Evolutionary conservation across 2,329 filamentous ascomycete species (phyloP).

Genomic region (Talaromyces islandicus): DNA sequence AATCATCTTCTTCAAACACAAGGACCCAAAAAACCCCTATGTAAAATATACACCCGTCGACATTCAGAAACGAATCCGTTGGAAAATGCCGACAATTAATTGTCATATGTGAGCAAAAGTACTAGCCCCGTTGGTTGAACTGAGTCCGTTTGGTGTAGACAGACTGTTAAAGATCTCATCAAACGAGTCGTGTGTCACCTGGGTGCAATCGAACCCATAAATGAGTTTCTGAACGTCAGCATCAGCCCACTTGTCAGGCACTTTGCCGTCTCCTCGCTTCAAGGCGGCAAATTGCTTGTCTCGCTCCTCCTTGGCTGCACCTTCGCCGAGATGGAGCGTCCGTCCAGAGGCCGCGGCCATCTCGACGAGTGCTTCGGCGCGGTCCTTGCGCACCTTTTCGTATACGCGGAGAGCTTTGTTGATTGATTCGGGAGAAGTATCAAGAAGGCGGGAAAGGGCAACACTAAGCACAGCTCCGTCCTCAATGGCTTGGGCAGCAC

Average conservation of each 20-base stretch:
- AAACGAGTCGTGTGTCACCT: slow-evolving; percentile 50
- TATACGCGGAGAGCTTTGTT: slow-evolving; percentile 51
- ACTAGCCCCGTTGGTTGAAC: not conserved
- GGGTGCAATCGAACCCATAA: slow-evolving; percentile 58
- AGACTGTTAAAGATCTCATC: slow-evolving; percentile 37
- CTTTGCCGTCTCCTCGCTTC: slow-evolving; percentile 42
- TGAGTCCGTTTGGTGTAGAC: not conserved
- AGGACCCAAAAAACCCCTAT: not conserved
- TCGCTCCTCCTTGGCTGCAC: slow-evolving; percentile 53
- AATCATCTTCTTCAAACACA: not conserved
- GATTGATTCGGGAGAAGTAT: slow-evolving; percentile 41
- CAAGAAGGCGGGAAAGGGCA: slow-evolving; percentile 44
- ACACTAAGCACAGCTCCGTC: slow-evolving; percentile 48
- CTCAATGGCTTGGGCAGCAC: slow-evolving; percentile 63
- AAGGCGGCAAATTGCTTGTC: slow-evolving; percentile 53
- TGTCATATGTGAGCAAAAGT: not conserved
- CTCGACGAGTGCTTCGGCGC: slow-evolving; percentile 53
- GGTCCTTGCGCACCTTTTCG: slow-evolving; percentile 50
- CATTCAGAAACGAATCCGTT: not conserved
- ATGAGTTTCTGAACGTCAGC: slow-evolving; percentile 63
- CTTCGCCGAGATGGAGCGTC: slow-evolving; percentile 52
- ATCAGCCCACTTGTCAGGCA: slow-evolving; percentile 62
- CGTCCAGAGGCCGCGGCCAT: slow-evolving; percentile 51
- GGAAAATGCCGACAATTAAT: not conserved
- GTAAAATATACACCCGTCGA: not conserved